Percentiles rank a stretch among this genome's conserved stretches.
These are phyloP conservation scores for Apostasia shenzhenica DNA, from an alignment of 106 monocot genomes.

Conservation along the genomic window DNA sequence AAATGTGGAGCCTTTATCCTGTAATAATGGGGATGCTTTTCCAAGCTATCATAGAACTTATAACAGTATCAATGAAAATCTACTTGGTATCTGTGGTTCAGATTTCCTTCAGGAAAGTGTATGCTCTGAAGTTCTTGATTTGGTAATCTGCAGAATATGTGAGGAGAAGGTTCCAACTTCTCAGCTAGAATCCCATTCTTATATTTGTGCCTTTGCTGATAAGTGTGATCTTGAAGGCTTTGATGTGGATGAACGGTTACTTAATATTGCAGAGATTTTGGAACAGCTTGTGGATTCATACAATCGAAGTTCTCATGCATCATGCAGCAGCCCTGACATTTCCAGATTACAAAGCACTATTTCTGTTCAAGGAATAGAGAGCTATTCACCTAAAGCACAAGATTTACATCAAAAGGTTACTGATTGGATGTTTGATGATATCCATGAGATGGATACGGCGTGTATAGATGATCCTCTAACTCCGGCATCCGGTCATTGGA, in stretches of 20 bases:
- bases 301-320: constrained; percentile 18
- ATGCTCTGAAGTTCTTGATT: constrained; percentile 23
- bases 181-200: constrained; percentile 54
- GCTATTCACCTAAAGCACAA: constrained; percentile 38
- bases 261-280: constrained; percentile 40
- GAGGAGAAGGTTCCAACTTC: constrained; percentile 46
- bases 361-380: constrained; percentile 24
- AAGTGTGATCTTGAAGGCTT: constrained; percentile 58
- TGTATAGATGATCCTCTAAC: constrained; percentile 41
- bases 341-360: constrained; percentile 28
- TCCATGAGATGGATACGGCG: constrained; percentile 85
- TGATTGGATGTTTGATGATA: constrained; percentile 77
- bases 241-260: constrained; percentile 39
- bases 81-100: constrained; percentile 3
- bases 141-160: constrained; percentile 63
- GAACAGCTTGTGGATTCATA: constrained; percentile 53
- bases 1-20: not conserved
- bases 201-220: constrained; percentile 74
- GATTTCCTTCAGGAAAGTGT: constrained; percentile 23
- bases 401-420: constrained; percentile 55
- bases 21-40: not conserved
- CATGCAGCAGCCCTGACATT: constrained; percentile 39
- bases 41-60: constrained; percentile 1
- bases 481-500: constrained; percentile 27
- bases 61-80: constrained; percentile 11